phyloP scores from a whole-genome alignment of 1,139 yeast species.

The Blastobotrys raffinosifermentans region DNA sequence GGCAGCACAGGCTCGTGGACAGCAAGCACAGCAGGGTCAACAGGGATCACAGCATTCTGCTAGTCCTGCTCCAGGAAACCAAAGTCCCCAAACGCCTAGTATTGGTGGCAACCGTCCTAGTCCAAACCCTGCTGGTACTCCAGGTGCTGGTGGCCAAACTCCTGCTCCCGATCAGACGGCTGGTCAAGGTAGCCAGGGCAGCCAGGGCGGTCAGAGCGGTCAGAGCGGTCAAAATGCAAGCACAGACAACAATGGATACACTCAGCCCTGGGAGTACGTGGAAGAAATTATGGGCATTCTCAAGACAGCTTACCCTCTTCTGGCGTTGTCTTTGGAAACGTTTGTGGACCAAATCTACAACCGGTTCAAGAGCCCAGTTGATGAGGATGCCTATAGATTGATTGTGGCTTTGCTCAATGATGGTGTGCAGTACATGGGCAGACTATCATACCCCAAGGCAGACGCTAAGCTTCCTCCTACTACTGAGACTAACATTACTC shows the following conservation, averaged over 20 bases:
- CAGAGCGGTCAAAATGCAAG: too few relatives aligned
- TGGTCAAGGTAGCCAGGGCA: conserved; percentile 16
- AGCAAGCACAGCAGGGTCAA: conserved; percentile 7
- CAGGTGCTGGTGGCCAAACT: conserved; percentile 10
- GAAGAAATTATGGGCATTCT: conserved; percentile 93
- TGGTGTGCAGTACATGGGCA: conserved; percentile 78
- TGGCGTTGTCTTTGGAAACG: conserved; percentile 90
- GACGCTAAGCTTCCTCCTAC: conserved; percentile 87
- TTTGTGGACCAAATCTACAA: conserved; percentile 93
- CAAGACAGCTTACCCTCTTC: conserved; percentile 91
- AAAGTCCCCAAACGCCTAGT: too few relatives aligned
- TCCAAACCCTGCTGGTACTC: conserved; percentile 9
- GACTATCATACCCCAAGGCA: conserved; percentile 79
- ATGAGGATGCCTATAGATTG: conserved; percentile 92
- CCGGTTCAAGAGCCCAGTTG: conserved; percentile 89
- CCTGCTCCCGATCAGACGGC: conserved; percentile 12
- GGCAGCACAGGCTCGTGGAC: conserved; percentile 33
- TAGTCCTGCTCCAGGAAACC: conserved; percentile 1
- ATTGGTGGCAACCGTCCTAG: conserved; percentile 12
- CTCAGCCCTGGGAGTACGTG: conserved; percentile 91
- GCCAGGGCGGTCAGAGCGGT: conserved; percentile 17
- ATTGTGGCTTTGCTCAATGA: conserved; percentile 90
- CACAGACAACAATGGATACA: conserved; percentile 15
- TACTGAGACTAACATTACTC: conserved; percentile 81
- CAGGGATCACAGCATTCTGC: conserved; percentile 6